phyloP scores from a whole-genome alignment of 2,329 filamentous ascomycete genomes.

The Thelonectria discophora region DNA sequence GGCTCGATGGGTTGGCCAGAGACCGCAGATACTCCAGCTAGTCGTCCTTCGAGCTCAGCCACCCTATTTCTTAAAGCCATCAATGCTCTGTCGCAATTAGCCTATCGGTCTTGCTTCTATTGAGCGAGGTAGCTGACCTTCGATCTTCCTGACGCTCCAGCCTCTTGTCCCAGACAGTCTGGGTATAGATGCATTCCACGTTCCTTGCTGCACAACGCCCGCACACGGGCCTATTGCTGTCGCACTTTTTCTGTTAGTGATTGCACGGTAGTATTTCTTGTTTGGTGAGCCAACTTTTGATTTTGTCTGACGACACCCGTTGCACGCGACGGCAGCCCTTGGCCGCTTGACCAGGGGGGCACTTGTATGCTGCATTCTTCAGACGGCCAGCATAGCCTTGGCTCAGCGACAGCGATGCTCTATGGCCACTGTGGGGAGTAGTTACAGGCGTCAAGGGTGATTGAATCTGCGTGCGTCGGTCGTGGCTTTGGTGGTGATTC shows the following conservation, averaged over 20 bases:
- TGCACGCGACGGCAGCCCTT: slow-evolving; percentile 22
- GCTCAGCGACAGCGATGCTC: neutral
- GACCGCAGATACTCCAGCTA: slow-evolving; percentile 21
- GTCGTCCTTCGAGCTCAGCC: slow-evolving; percentile 34
- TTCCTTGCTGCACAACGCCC: slow-evolving; percentile 31
- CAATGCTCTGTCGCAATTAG: slow-evolving; percentile 18
- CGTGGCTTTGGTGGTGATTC: neutral
- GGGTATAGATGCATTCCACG: slow-evolving; percentile 34
- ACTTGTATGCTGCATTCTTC: slow-evolving; percentile 19
- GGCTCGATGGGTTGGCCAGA: neutral
- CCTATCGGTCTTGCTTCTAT: neutral
- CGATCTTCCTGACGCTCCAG: slow-evolving; percentile 37
- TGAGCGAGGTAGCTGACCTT: slow-evolving; percentile 17
- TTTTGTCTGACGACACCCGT: slow-evolving; percentile 23
- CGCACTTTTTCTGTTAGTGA: slow-evolving; percentile 30
- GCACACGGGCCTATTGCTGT: slow-evolving; percentile 34
- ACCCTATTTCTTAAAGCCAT: slow-evolving; percentile 31
- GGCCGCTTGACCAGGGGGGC: slow-evolving; percentile 22
- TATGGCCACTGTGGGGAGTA: slow-evolving; percentile 1
- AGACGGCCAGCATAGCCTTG: neutral
- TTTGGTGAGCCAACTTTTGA: slow-evolving; percentile 12
- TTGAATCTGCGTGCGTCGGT: neutral
- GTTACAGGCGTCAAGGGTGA: neutral
- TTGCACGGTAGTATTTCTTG: too few relatives aligned
- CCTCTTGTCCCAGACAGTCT: slow-evolving; percentile 37